phyloP scores from a whole-genome alignment of 2,329 filamentous ascomycete species.

The Aspergillus sergii region DNA sequence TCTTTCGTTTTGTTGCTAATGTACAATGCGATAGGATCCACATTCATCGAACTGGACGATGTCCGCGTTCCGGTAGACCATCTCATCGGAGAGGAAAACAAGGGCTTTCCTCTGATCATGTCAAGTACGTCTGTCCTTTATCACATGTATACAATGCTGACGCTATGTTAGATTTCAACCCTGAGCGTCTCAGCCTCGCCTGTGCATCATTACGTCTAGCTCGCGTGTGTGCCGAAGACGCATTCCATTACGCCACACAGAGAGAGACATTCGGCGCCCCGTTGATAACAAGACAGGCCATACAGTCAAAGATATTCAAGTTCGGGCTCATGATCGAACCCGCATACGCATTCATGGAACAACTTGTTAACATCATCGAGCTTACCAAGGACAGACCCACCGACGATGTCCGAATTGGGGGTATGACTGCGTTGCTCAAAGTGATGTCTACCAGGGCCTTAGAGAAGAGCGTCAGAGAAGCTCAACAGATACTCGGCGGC shows the following conservation, averaged over 20 bases:
- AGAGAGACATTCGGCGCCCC: conserved; percentile 65
- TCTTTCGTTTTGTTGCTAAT: background rate
- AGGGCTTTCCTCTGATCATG: conserved; percentile 74
- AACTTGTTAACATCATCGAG: conserved; percentile 59
- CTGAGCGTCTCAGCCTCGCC: conserved; percentile 69
- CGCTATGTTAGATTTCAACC: conserved; percentile 64
- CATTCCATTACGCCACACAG: conserved; percentile 65
- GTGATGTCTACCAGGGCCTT: conserved; percentile 56
- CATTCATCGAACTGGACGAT: conserved; percentile 71
- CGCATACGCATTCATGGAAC: conserved; percentile 64
- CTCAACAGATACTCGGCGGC: conserved; percentile 59
- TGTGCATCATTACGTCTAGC: conserved; percentile 65
- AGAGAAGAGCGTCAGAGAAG: conserved; percentile 57
- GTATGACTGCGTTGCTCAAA: conserved; percentile 56
- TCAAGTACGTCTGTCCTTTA: conserved; percentile 50
- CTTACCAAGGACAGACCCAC: conserved; percentile 42
- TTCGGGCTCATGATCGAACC: conserved; percentile 63
- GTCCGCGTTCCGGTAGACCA: conserved; percentile 71
- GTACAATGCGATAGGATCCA: conserved; percentile 41
- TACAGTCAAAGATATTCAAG: conserved; percentile 62
- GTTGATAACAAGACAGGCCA: conserved; percentile 61
- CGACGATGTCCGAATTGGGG: conserved; percentile 50
- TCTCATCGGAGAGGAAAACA: conserved; percentile 68
- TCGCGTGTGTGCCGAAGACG: conserved; percentile 61
- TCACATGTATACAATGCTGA: background rate